Evolutionary conservation across 148 eudicot genomes (phyloP), one percentile per base, ranked within the genome.

Genomic region (Pharnaceum exiguum): DNA sequence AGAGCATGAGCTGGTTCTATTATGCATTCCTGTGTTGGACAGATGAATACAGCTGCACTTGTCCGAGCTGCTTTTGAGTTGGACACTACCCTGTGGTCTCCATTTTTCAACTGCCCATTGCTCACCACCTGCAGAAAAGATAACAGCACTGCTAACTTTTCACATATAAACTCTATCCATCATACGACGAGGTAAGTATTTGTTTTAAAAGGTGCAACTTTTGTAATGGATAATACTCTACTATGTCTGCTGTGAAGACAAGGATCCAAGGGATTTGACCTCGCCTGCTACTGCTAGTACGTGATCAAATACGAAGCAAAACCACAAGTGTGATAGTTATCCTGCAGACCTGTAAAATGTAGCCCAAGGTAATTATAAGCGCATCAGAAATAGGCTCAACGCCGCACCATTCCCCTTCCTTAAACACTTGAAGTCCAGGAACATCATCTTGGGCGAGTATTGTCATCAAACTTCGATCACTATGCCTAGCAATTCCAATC

Each of bases 71-170:
- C 11, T 4, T 27, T 48, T 48, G 66, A 38, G 43, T 59, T 74
- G 4, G 73, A 58, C 45, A 74, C 73, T 11, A 35, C 78, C 18
- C 78, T 46, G 44, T 74, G 78, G 19, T 63, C 66, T 18, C 55
- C 57, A 25, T 57, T 32, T 16, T 13, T 63, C 6, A 74, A 59
- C 67, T 74, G 68, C 13, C 68, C 73, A 48, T 68, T 74, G 19
- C 66, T 71, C 7, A 71, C 45, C 45, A 59, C 31, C 75, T 60
- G 31, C 40, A 55, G 5, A 2, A 6, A 15, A 26, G n/a, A n/a
- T n/a, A n/a, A n/a, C n/a, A n/a, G n/a, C n/a, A n/a, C n/a, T n/a
- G n/a, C n/a, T n/a, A n/a, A n/a, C n/a, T n/a, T n/a, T n/a, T n/a
- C n/a, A n/a, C n/a, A n/a, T n/a, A n/a, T n/a, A n/a, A n/a, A n/a